A percentile compares a stretch with the other conserved stretches of the same genome.
Conservation (phyloP, 805 yeast species). For the Saccharomyces eubayanus region DNA sequence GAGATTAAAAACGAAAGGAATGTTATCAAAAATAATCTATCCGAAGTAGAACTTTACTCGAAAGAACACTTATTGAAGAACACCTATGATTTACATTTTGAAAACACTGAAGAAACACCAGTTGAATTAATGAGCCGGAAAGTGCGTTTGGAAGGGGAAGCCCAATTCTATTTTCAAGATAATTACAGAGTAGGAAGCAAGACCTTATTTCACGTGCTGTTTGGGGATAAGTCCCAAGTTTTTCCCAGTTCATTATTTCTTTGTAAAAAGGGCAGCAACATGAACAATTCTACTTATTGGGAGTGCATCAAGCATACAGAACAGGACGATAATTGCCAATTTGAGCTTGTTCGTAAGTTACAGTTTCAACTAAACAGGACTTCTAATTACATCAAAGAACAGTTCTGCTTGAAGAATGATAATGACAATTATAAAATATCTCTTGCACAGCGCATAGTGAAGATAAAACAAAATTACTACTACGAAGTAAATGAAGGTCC, state of each 20-base stretch:
- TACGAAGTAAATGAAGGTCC: slow-evolving; percentile 49
- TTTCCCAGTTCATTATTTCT: slow-evolving; percentile 23
- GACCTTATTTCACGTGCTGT: slow-evolving; percentile 67
- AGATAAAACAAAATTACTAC: slow-evolving; percentile 43
- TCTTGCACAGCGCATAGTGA: slow-evolving; percentile 42
- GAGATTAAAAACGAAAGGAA: slow-evolving; percentile 4
- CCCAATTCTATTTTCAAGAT: neutral
- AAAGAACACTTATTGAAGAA: neutral
- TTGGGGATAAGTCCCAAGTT: slow-evolving; percentile 66
- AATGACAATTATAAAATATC: slow-evolving; percentile 1
- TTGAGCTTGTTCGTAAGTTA: slow-evolving; percentile 18
- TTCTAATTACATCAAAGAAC: slow-evolving; percentile 13
- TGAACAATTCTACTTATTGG: slow-evolving; percentile 26
- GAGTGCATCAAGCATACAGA: slow-evolving; percentile 2
- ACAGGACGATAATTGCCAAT: slow-evolving; percentile 2
- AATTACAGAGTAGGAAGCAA: slow-evolving; percentile 49
- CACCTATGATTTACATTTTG: neutral
- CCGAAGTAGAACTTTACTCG: neutral
- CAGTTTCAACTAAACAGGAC: slow-evolving; percentile 25
- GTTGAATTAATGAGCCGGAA: neutral
- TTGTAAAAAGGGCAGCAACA: slow-evolving; percentile 27
- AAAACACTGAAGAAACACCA: neutral
- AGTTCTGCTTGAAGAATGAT: slow-evolving; percentile 6
- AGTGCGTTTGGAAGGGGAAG: neutral
- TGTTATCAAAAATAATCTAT: neutral